Evolutionary conservation across 306 rosid species (phyloP), one percentile per base, ranked within the genome.

Genomic region (Fragaria vesca): DNA sequence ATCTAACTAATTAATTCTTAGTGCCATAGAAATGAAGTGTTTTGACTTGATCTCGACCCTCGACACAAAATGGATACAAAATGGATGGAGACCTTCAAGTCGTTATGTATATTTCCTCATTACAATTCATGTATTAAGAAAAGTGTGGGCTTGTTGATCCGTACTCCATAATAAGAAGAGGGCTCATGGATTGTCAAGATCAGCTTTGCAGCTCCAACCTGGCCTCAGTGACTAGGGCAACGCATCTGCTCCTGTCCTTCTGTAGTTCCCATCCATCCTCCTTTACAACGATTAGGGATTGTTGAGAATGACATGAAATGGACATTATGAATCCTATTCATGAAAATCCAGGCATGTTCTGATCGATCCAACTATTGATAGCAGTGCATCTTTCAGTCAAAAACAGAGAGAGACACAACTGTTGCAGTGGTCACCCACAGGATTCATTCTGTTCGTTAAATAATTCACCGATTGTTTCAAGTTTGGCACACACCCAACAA

Each of bases 361-460:
- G 61, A n/a, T 17, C 21, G 21, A 51, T 51, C n/a, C 7, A 51
- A 51, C 21, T 51, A 6, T 28, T 60, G 18, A 12, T 26, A 11
- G 38, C 66, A 24, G 4, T 62, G 68, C 42, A 62, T 30, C 42
- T 30, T 30, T 62, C 4, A 7, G 38, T 66, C 45, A 36, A 66
- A 66, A 70, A 70, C 42, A 46, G 2, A 26, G 8, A 15, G 74
- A 16, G 74, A 46, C n/a, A 69, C 73, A 6, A 69, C 54, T 43
- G 73, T 69, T 11, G 75, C 43, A 34, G 57, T 42, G 65, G 84
- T 47, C 55, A 76, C 78, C 61, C 69, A 40, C 63, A n/a, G 54
- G 77, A 81, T 71, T 76, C 84, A 81, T 67, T 51, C 51, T 76
- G 77, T 72, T 76, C 24, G 5, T 54, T 57, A 75, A 81, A 81